These are phyloP conservation scores for Globisporangium sylvaticum DNA, from an alignment of 352 stramenopile species.

Conservation along the genomic window DNA sequence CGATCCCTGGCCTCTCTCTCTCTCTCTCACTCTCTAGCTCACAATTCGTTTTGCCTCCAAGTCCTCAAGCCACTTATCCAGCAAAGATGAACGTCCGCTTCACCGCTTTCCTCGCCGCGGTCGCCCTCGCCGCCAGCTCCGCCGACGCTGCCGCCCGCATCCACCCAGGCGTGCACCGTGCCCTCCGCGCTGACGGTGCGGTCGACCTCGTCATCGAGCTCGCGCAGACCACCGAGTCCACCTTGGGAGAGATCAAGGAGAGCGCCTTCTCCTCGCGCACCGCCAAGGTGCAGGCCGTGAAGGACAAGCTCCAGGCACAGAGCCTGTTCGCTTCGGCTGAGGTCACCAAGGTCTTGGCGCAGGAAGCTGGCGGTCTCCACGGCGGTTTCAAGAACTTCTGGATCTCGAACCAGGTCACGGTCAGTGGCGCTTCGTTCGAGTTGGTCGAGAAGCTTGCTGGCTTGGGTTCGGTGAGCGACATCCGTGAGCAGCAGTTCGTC, in stretches of 20 bases:
- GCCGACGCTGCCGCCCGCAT: not conserved
- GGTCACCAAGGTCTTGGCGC: not conserved
- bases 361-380: not conserved
- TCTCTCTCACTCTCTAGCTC: not conserved
- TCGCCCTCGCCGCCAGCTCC: not conserved
- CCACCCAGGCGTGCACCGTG: not conserved
- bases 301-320: not conserved
- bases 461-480: too few relatives aligned
- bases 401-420: not conserved
- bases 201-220: not conserved
- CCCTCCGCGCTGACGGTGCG: not conserved
- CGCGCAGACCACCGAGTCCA: not conserved
- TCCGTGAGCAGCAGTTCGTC: too few relatives aligned
- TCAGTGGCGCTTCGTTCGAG: not conserved
- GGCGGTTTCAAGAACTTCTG: not conserved
- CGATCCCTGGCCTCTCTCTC: too few relatives aligned
- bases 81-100: constrained; percentile 1
- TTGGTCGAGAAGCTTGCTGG: not conserved
- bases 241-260: not conserved
- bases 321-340: not conserved
- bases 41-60: not conserved
- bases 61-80: not conserved
- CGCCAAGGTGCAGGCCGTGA: not conserved
- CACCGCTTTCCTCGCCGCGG: not conserved
- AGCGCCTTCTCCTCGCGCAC: not conserved